Conservation (phyloP, 768 basidiomycete species). For the Cystofilobasidium capitatum region DNA sequence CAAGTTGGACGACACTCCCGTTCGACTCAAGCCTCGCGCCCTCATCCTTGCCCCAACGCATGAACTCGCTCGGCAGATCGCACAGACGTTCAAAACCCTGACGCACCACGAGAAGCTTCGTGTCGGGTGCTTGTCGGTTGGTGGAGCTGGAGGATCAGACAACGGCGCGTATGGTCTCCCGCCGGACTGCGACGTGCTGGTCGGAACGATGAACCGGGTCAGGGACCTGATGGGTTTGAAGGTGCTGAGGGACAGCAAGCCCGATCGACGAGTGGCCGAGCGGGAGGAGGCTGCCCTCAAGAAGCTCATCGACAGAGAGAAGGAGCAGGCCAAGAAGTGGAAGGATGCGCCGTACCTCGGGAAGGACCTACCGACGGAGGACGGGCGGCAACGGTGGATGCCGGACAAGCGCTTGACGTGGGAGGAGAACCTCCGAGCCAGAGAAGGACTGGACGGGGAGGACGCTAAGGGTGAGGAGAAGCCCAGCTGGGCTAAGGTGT, state of each 20-base stretch:
- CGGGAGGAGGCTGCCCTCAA: background rate
- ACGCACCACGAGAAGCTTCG: slow-evolving; percentile 66
- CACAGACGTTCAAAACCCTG: slow-evolving; percentile 62
- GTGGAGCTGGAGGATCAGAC: background rate
- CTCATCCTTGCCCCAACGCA: slow-evolving; percentile 80
- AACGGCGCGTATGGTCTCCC: background rate
- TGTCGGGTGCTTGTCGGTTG: slow-evolving; percentile 54
- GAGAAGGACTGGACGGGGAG: slow-evolving; percentile 39
- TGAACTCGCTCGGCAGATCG: slow-evolving; percentile 73
- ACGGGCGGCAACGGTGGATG: slow-evolving; percentile 30
- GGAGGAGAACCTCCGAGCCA: slow-evolving; percentile 51
- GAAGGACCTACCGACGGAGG: slow-evolving; percentile 28
- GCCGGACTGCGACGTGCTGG: slow-evolving; percentile 17
- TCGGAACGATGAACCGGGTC: slow-evolving; percentile 17
- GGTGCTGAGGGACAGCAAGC: background rate
- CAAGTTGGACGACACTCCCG: background rate
- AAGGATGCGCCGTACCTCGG: slow-evolving; percentile 22
- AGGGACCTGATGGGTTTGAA: slow-evolving; percentile 18
- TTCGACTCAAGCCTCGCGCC: slow-evolving; percentile 55
- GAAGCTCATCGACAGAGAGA: slow-evolving; percentile 8
- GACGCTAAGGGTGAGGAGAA: slow-evolving; percentile 32
- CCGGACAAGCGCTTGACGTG: slow-evolving; percentile 48
- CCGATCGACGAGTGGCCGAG: slow-evolving; percentile 2
- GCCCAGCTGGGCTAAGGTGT: slow-evolving; percentile 19
- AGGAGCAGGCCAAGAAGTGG: slow-evolving; percentile 19